Evolutionary conservation across 345 rosid species (phyloP).

Genomic region (Ailanthus altissimus): DNA sequence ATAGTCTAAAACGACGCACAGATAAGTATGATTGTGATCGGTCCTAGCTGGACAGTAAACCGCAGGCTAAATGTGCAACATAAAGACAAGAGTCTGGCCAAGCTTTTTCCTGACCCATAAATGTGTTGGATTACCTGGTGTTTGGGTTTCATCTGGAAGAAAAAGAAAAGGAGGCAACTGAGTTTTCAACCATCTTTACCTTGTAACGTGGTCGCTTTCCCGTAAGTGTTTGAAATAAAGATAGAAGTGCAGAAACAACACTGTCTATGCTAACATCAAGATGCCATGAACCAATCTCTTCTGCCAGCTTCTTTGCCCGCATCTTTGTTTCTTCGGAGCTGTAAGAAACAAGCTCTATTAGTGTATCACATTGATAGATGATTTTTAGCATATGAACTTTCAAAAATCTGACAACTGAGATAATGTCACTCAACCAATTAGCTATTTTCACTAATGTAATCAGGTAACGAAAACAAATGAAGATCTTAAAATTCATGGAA

Average conservation of each 20-base stretch:
- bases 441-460: background rate
- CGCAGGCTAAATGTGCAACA: background rate
- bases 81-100: background rate
- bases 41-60: background rate
- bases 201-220: slow-evolving; percentile 83
- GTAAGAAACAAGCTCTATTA: slow-evolving; percentile 24
- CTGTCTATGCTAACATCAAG: slow-evolving; percentile 81
- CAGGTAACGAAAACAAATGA: background rate
- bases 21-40: background rate
- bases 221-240: slow-evolving; percentile 77
- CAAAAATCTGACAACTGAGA: slow-evolving; percentile 14
- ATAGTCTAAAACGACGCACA: slow-evolving; percentile 1
- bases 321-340: slow-evolving; percentile 76
- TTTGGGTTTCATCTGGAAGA: background rate
- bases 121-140: background rate
- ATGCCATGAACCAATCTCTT: slow-evolving; percentile 96
- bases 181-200: slow-evolving; percentile 40
- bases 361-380: background rate
- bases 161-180: background rate
- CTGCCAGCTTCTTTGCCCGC: slow-evolving; percentile 78
- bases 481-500: background rate
- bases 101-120: background rate
- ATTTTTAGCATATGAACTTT: background rate
- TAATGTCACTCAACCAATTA: background rate
- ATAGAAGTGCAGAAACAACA: slow-evolving; percentile 73